Percentiles rank a stretch among this genome's conserved stretches.
phyloP scores from a whole-genome alignment of 192 early-diverging fungal genomes.

The Backusella morwellensis region DNA sequence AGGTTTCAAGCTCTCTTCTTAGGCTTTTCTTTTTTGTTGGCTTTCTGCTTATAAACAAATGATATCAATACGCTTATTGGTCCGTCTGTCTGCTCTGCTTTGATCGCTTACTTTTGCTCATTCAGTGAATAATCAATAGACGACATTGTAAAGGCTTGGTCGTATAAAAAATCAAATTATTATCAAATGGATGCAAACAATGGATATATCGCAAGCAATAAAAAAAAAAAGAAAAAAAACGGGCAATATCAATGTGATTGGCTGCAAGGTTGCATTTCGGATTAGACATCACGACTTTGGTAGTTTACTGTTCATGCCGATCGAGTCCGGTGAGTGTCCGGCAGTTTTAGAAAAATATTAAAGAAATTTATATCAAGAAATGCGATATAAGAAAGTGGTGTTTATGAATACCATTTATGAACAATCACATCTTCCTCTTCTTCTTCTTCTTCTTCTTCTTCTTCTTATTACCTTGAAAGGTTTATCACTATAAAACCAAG shows the following conservation, averaged over 20 bases:
- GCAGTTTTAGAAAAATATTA: neutral
- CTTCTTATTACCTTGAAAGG: no score
- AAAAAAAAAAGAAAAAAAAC: neutral
- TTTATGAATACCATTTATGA: no score
- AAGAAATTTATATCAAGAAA: no score
- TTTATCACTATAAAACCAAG: no score
- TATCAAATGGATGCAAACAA: conserved; percentile 1
- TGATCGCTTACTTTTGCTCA: neutral
- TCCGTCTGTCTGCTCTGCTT: neutral
- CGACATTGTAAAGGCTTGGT: neutral
- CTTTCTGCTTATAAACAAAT: neutral
- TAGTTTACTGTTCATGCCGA: neutral
- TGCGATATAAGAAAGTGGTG: no score
- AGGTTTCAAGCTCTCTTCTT: conserved; percentile 10
- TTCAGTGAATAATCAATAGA: neutral
- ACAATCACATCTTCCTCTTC: no score
- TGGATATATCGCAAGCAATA: neutral
- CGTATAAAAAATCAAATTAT: neutral
- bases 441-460: no score
- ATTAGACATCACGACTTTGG: no score
- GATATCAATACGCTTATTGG: neutral
- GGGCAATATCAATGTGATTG: neutral
- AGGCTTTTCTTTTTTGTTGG: neutral
- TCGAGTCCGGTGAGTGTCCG: neutral
- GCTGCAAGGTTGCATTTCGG: neutral